phyloP scores from a whole-genome alignment of 208 protist genomes.

The Crithidia fasciculata region DNA sequence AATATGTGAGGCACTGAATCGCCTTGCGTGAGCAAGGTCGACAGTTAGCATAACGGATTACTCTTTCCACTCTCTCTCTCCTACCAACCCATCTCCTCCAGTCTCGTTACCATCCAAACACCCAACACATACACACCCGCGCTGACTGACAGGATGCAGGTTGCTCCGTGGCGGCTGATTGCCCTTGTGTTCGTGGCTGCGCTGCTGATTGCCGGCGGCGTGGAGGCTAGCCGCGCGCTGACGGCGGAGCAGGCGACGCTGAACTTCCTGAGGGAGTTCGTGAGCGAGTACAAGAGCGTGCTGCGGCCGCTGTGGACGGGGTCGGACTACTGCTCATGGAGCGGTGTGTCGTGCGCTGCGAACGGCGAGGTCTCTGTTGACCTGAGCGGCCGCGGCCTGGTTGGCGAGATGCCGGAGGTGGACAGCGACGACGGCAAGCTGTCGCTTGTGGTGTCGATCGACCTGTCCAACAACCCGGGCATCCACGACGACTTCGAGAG shows the following conservation, averaged over 20 bases:
- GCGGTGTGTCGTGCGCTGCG: slow-evolving; percentile 27
- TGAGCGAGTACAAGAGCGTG: slow-evolving; percentile 10
- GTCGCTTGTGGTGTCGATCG: neutral
- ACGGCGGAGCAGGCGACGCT: slow-evolving; percentile 22
- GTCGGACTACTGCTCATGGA: slow-evolving; percentile 31
- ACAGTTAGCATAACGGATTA: too few species aligned
- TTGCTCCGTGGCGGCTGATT: slow-evolving; percentile 1
- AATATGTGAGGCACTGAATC: too few species aligned
- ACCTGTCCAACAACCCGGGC: too few species aligned
- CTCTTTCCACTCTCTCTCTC: too few species aligned
- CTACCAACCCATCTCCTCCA: too few species aligned
- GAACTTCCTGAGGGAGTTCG: slow-evolving; percentile 29
- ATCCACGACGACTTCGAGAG: too few species aligned
- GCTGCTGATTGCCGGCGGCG: slow-evolving; percentile 17
- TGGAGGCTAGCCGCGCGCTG: neutral
- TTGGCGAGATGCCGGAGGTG: slow-evolving; percentile 20
- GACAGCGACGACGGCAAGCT: neutral
- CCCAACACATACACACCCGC: neutral
- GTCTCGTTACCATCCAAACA: too few species aligned
- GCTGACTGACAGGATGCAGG: slow-evolving; percentile 2
- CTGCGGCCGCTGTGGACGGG: slow-evolving; percentile 28
- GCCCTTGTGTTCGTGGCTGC: slow-evolving; percentile 5
- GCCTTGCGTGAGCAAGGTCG: too few species aligned
- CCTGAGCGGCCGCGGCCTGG: slow-evolving; percentile 19
- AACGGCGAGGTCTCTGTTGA: slow-evolving; percentile 28